A percentile compares a stretch with the other conserved stretches of the same genome.
These are phyloP conservation scores for Annulohypoxylon bovei DNA, from an alignment of 495 filamentous ascomycete genomes.

Conservation along the genomic window DNA sequence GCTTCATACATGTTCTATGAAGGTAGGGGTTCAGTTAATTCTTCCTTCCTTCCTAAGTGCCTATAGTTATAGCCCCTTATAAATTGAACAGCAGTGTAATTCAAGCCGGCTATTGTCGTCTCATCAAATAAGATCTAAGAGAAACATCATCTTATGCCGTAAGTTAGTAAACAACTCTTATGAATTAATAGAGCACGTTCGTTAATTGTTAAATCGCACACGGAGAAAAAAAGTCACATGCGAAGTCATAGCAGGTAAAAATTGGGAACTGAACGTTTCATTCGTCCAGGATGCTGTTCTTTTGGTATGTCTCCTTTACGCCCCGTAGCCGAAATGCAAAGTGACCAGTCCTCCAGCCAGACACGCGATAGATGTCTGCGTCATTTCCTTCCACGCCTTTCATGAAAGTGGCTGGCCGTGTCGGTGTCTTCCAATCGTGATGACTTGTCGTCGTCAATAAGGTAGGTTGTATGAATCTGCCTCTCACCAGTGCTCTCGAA, in stretches of 20 bases:
- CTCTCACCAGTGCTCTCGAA: conserved; percentile 34
- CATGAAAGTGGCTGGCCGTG: conserved; percentile 28
- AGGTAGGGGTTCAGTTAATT: no score
- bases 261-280: conserved; percentile 44
- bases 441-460: conserved; percentile 46
- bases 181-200: no score
- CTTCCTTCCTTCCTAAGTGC: no score
- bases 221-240: conserved; percentile 15
- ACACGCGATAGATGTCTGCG: conserved; percentile 33
- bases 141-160: no score
- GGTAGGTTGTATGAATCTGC: conserved; percentile 40
- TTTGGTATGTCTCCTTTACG: conserved; percentile 52
- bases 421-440: conserved; percentile 38
- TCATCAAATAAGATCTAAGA: no score
- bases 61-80: no score
- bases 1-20: no score
- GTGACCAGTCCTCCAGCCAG: conserved; percentile 49
- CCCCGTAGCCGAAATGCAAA: conserved; percentile 54
- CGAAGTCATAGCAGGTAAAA: background rate
- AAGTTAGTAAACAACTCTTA: no score
- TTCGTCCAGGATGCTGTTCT: conserved; percentile 49
- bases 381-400: conserved; percentile 7
- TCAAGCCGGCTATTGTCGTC: no score
- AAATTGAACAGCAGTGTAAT: no score
- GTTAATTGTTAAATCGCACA: background rate